Evolutionary conservation across 352 stramenopile genomes (phyloP), one percentile per base, ranked within the genome.

Genomic region (Phytopythium helicoides): DNA sequence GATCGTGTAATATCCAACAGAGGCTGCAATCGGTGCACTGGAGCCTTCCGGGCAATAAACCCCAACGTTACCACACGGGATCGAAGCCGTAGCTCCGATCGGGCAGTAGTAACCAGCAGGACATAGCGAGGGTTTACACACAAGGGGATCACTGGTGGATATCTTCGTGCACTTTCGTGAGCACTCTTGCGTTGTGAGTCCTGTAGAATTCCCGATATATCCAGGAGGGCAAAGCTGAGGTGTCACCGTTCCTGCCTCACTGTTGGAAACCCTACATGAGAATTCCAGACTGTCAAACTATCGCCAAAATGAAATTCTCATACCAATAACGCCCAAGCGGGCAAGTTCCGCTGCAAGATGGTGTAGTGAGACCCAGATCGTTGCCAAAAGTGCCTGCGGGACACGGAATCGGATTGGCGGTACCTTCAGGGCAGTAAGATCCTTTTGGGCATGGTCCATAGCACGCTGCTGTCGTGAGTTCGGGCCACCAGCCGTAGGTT

Each of bases 291-390:
- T n/a, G n/a, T n/a, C n/a, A n/a, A n/a, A n/a, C n/a, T n/a, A n/a
- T n/a, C n/a, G n/a, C 28, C 28, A 33, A 9, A 33, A 33, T 9
- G 5, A 9, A 33, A 33, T 33, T 33, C 28, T 10, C 58, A 9
- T 59, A 91, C 80, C 81, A 91, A 52, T 86, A 88, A 39, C 64
- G 47, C 11, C 73, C 76, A 12, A 76, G 38, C 5, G 81, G 81
- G 18, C 81, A 89, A 11, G 56, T 58, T 3, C 64, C 81, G 11
- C 56, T 81, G 41, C 81, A 91, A 9, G n/a, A 22, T 38, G 58
- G n/a, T 18, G 60, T 65, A 2, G 35, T 45, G 26, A 89, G 59
- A 28, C 66, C 76, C 3, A 60, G 6, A 9, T 69, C 40, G 0
- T 50, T 51, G 1, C 78, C 77, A 37, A 66, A 88, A 1, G 68